Percentiles rank a stretch among this genome's conserved stretches.
phyloP scores from a whole-genome alignment of 2,329 filamentous ascomycete species.

The Calonectria leucothoes region DNA sequence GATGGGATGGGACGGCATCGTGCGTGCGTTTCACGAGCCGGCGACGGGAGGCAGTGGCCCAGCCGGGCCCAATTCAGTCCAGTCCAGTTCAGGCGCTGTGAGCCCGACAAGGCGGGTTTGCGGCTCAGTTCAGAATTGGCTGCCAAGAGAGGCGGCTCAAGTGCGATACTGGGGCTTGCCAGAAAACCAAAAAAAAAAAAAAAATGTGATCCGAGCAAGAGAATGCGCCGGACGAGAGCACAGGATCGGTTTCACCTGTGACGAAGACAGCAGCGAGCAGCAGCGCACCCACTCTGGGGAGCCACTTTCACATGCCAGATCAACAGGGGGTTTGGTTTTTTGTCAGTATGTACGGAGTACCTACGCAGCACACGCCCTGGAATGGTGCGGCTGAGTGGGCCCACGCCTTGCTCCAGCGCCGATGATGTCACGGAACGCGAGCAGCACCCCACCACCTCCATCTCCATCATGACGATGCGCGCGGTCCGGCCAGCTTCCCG shows the following conservation, averaged over 20 bases:
- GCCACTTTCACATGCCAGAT: constrained; percentile 46
- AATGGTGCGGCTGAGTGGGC: constrained; percentile 39
- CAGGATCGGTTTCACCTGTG: neutral
- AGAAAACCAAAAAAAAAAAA: neutral
- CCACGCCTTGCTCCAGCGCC: constrained; percentile 26
- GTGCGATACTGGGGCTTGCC: neutral
- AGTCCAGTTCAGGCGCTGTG: constrained; percentile 6
- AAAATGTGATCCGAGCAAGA: neutral
- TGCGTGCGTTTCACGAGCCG: constrained; percentile 25
- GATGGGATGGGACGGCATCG: neutral
- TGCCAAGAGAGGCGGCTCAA: constrained; percentile 30
- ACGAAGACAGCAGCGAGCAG: neutral
- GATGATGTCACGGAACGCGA: constrained; percentile 39
- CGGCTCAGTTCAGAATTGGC: constrained; percentile 14
- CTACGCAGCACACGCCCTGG: constrained; percentile 18
- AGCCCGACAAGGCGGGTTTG: constrained; percentile 7
- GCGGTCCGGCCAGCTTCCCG: neutral
- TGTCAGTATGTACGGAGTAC: neutral
- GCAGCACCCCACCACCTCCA: constrained; percentile 35
- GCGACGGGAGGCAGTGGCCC: neutral
- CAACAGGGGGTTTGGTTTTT: constrained; percentile 21
- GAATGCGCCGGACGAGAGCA: neutral
- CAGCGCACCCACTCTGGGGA: neutral
- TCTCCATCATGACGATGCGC: constrained; percentile 10
- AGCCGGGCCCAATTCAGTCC: neutral